These are phyloP conservation scores for Ceratocystis diversiconidia DNA, from an alignment of 2,329 filamentous ascomycete species.

Conservation along the genomic window DNA sequence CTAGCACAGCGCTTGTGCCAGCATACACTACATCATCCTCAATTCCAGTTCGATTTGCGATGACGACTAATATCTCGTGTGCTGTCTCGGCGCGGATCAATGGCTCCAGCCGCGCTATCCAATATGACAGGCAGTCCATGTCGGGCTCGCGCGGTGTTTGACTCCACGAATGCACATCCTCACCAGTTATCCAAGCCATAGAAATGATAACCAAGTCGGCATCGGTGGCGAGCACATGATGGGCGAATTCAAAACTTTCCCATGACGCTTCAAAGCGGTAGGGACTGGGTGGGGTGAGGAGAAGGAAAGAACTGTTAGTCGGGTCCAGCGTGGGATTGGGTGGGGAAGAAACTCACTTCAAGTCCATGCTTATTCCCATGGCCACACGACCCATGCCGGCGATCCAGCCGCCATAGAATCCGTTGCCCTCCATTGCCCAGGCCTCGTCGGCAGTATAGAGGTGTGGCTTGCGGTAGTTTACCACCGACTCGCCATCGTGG, in stretches of 20 bases:
- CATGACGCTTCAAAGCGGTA: conserved; percentile 30
- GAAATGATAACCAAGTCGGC: conserved; percentile 53
- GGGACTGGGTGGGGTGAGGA: conserved; percentile 20
- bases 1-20: conserved; percentile 58
- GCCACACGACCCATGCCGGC: conserved; percentile 37
- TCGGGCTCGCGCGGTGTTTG: conserved; percentile 46
- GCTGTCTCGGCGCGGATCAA: conserved; percentile 37
- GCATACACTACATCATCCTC: conserved; percentile 56
- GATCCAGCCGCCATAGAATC: conserved; percentile 36
- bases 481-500: conserved; percentile 43
- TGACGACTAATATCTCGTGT: conserved; percentile 52
- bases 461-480: conserved; percentile 45
- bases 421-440: conserved; percentile 41
- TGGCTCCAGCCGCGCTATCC: conserved; percentile 57
- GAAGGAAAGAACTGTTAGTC: not conserved
- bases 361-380: conserved; percentile 51
- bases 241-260: conserved; percentile 32
- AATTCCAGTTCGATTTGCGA: conserved; percentile 55
- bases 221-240: conserved; percentile 40
- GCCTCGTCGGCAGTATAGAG: conserved; percentile 44
- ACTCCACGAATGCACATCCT: conserved; percentile 33
- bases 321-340: not conserved
- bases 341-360: conserved; percentile 35
- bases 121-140: conserved; percentile 60
- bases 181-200: conserved; percentile 65